Conservation (phyloP, 2,329 filamentous ascomycete species). For the Arthrobotrys megalospora region DNA sequence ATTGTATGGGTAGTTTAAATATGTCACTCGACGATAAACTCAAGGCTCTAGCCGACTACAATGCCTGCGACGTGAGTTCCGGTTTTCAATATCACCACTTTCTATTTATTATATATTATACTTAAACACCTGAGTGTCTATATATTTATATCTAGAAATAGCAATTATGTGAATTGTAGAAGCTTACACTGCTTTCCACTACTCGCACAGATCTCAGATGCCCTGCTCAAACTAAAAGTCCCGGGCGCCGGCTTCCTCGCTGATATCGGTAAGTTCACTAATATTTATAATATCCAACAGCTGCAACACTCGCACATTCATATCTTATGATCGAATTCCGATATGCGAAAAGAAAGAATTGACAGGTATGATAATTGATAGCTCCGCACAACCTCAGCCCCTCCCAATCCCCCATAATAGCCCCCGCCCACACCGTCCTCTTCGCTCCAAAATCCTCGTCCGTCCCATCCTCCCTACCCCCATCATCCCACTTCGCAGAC, state of each 20-base stretch:
- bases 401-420: slow-evolving; percentile 66
- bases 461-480: slow-evolving; percentile 67
- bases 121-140: too few relatives aligned
- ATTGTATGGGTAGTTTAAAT: too few relatives aligned
- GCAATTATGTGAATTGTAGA: background rate
- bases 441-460: slow-evolving; percentile 75
- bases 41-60: slow-evolving; percentile 47
- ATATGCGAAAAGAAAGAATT: too few relatives aligned
- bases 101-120: too few relatives aligned
- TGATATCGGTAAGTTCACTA: slow-evolving; percentile 72
- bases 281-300: too few relatives aligned
- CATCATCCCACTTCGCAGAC: slow-evolving; percentile 79
- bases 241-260: slow-evolving; percentile 77
- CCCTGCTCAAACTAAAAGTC: slow-evolving; percentile 78
- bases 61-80: slow-evolving; percentile 46
- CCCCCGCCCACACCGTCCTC: slow-evolving; percentile 75
- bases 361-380: slow-evolving; percentile 25
- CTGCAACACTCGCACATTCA: background rate
- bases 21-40: slow-evolving; percentile 42
- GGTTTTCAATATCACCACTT: background rate
- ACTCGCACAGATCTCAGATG: slow-evolving; percentile 76
- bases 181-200: slow-evolving; percentile 4
- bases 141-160: too few relatives aligned
- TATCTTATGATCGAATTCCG: background rate
- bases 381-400: slow-evolving; percentile 58